Evolutionary conservation across 2,329 filamentous ascomycete genomes (phyloP), one percentile per base, ranked within the genome.

Genomic region (Colletotrichum sp.): DNA sequence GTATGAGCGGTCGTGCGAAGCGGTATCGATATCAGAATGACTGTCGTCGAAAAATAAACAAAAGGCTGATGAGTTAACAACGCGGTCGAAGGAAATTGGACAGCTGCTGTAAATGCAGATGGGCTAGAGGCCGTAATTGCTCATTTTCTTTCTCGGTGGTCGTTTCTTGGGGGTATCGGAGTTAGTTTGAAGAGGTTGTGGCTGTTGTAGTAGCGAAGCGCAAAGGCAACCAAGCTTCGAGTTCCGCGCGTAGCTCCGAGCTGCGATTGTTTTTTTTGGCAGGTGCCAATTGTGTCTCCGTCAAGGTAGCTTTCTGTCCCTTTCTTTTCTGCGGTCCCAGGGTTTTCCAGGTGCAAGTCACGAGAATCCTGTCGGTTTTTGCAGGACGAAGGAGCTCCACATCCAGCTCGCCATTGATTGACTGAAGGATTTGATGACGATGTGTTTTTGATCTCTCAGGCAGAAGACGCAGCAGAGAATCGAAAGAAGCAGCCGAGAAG

Each of bases 361-460:
- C 74, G 65, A 76, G 74, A 76, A 73, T 74, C 64, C 71, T 30
- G 70, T 69, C 34, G 71, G 65, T 74, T 74, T 74, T 74, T 76
- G 63, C 57, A 76, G 71, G 71, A 65, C 48, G 64, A 66, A 76
- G 34, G 65, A 74, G 74, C 70, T 74, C 70, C 74, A 74, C 74
- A 76, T 52, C 65, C 74, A 76, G 65, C 60, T 74, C 44, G 60
- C 74, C 71, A 74, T 76, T 74, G 74, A 74, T 72, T 28, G 71
- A 69, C 15, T 28, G 32, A 60, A 16, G 30, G 44, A 65, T 28
- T 28, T 71, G 36, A 71, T 39, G 68, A 36, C 60, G 27, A 52
- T 52, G n/a, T 7, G 44, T 2, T 22, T 52, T 1, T 22, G 44
- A 52, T 52, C 44, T 52, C 44, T 22, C 44, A 52, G 44, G 44